phyloP scores from a whole-genome alignment of 1,284 basidiomycete species.

The Trametes hirsuta region DNA sequence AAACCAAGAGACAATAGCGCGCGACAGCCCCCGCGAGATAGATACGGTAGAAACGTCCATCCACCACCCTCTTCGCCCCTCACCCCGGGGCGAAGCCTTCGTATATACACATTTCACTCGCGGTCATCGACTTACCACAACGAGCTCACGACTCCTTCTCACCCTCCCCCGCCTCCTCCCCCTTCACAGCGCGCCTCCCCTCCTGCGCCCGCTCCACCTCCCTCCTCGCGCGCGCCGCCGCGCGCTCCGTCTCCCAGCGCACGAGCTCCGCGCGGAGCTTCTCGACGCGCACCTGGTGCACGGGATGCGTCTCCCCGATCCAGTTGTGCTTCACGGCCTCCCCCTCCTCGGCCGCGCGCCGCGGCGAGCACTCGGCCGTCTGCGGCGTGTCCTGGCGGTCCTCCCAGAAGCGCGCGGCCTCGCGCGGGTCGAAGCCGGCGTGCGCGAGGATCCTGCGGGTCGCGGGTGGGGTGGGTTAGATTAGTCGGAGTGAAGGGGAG shows the following conservation, averaged over 20 bases:
- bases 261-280: slow-evolving; percentile 64
- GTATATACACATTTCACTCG: neutral
- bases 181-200: neutral
- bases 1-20: slow-evolving; percentile 4
- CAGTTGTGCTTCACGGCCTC: slow-evolving; percentile 24
- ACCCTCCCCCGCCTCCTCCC: neutral
- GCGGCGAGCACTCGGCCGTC: slow-evolving; percentile 45
- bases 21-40: slow-evolving; percentile 4
- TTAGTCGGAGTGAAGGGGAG: neutral
- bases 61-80: neutral
- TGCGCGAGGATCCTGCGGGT: slow-evolving; percentile 74
- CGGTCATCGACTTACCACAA: neutral
- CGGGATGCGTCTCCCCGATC: slow-evolving; percentile 60
- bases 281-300: slow-evolving; percentile 59
- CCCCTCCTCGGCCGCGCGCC: slow-evolving; percentile 21
- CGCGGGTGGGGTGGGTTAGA: neutral
- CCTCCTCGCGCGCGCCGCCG: slow-evolving; percentile 23
- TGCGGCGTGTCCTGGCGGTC: slow-evolving; percentile 39
- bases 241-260: slow-evolving; percentile 63
- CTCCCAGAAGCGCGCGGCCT: slow-evolving; percentile 78
- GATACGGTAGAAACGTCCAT: slow-evolving; percentile 4
- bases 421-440: slow-evolving; percentile 82
- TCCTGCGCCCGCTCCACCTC: slow-evolving; percentile 3
- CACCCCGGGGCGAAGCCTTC: too few species aligned
- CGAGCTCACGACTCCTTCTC: neutral